Base-by-base conservation (phyloP, 352 stramenopile genomes). In the Phytophthora vignae region DNA sequence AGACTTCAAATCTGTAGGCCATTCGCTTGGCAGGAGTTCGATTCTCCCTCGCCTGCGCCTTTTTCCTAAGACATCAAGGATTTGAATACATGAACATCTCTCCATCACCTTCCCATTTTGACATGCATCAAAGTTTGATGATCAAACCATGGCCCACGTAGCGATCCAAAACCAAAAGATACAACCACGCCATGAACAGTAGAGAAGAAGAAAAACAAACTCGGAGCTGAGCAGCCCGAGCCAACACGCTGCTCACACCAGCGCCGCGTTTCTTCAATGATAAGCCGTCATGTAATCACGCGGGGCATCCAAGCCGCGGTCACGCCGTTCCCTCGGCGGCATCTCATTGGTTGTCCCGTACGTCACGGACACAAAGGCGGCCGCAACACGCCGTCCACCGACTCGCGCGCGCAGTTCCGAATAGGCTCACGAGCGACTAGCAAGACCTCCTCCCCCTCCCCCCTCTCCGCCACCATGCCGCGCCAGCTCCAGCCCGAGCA, bases 1-100 rank as follows among this genome's bases (percentile, higher is more conserved):
- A 95, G 89, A 95, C 89, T 96, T 96, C 90, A 96, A 96, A 97
- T 94, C 89, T 94, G 88, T 94, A 91, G 88, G 90, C 85, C 86
- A 90, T 90, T 95, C 81, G 75, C 71, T 79, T 91, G 85, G 84
- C 90, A 96, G 88, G 90, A 90, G 90, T 96, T 96, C 88, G 87
- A 97, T 96, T 94, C 89, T 90, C 90, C 88, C 89, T 96, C 88
- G 77, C 82, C 74, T 95, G 89, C 89, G 89, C 80, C 58, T 89
- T 90, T 89, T 83, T 75, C 33, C 52, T 71, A 44, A 44, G 36
- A 44, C 36, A 44, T 44, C 36, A 17, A n/a, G 12, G 3, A 44
- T 44, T 42, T 42, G 36, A 36, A 36, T 36, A 7, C 29, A 11
- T 15, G 29, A 36, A 11, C 36, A 42, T 42, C 4, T 42, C 11